Percentiles rank a stretch among this genome's conserved stretches.
phyloP scores from a whole-genome alignment of 768 basidiomycete species.

The Boletus insuetus region DNA sequence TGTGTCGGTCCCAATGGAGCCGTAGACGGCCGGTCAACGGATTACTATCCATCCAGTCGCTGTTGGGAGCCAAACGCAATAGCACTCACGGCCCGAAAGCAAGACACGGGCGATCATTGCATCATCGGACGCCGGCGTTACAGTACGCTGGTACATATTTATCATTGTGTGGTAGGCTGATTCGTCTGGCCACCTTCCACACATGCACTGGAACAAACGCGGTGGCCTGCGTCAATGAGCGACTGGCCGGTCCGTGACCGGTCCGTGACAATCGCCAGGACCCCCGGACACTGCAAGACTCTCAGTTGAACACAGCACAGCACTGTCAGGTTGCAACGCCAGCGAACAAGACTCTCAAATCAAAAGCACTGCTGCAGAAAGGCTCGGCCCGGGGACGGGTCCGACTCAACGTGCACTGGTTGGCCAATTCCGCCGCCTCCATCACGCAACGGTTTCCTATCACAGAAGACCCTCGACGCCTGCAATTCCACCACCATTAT shows the following conservation, averaged over 20 bases:
- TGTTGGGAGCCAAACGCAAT: not conserved
- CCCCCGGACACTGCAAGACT: conserved; percentile 17
- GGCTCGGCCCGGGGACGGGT: not conserved
- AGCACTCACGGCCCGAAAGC: no score
- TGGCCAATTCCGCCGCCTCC: not conserved
- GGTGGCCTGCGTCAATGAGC: no score
- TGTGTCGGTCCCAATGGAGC: no score
- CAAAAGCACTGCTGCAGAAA: not conserved
- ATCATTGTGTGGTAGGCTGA: no score
- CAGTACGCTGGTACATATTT: no score
- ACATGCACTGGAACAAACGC: no score
- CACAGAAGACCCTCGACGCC: not conserved
- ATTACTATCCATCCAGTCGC: not conserved
- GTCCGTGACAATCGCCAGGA: no score
- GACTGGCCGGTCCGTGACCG: no score
- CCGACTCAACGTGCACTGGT: not conserved
- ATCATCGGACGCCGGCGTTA: no score
- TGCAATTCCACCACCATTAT: conserved; percentile 8
- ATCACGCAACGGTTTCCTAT: not conserved
- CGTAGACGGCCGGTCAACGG: no score
- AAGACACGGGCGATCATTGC: no score
- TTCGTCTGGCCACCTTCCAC: no score
- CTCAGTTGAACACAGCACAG: not conserved
- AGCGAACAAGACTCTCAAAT: not conserved
- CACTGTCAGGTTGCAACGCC: not conserved